These are phyloP conservation scores for Emergomyces orientalis DNA, from an alignment of 2,329 filamentous ascomycete species.

Conservation along the genomic window DNA sequence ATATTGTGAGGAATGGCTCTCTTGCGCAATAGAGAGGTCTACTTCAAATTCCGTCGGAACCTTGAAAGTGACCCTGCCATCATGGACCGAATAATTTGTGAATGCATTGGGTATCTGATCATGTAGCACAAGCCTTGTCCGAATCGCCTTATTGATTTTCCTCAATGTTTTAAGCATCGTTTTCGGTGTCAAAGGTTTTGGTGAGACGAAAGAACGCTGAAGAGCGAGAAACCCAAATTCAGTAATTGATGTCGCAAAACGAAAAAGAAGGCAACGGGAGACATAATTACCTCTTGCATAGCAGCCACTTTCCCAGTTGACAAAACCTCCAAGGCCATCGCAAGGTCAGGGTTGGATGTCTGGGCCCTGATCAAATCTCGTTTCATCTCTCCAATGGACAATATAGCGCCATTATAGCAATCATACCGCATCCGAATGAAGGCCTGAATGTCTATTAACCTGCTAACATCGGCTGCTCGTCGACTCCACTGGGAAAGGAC, in stretches of 20 bases:
- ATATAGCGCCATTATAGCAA: slow-evolving; percentile 52
- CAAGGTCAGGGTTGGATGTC: slow-evolving; percentile 80
- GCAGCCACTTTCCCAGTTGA: slow-evolving; percentile 66
- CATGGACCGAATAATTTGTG: slow-evolving; percentile 64
- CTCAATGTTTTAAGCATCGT: slow-evolving; percentile 66
- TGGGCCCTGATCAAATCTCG: slow-evolving; percentile 61
- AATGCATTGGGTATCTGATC: slow-evolving; percentile 75
- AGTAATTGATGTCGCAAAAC: not conserved
- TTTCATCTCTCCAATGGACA: slow-evolving; percentile 62
- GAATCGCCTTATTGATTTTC: slow-evolving; percentile 74
- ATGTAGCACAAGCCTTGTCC: slow-evolving; percentile 72
- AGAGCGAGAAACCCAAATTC: slow-evolving; percentile 6
- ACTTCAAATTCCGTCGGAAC: slow-evolving; percentile 83
- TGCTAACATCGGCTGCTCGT: slow-evolving; percentile 67
- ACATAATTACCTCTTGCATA: slow-evolving; percentile 59
- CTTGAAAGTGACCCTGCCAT: slow-evolving; percentile 82
- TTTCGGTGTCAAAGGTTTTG: slow-evolving; percentile 58
- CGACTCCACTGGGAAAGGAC: slow-evolving; percentile 87
- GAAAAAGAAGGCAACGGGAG: not conserved
- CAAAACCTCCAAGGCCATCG: slow-evolving; percentile 77
- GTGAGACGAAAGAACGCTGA: slow-evolving; percentile 67
- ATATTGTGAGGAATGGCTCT: slow-evolving; percentile 73
- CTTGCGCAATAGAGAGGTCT: slow-evolving; percentile 81
- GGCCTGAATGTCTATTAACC: slow-evolving; percentile 74
- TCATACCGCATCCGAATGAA: slow-evolving; percentile 59